Percentiles rank a stretch among this genome's conserved stretches.
phyloP scores from a whole-genome alignment of 768 basidiomycete species.

The Podaxis sp. region DNA sequence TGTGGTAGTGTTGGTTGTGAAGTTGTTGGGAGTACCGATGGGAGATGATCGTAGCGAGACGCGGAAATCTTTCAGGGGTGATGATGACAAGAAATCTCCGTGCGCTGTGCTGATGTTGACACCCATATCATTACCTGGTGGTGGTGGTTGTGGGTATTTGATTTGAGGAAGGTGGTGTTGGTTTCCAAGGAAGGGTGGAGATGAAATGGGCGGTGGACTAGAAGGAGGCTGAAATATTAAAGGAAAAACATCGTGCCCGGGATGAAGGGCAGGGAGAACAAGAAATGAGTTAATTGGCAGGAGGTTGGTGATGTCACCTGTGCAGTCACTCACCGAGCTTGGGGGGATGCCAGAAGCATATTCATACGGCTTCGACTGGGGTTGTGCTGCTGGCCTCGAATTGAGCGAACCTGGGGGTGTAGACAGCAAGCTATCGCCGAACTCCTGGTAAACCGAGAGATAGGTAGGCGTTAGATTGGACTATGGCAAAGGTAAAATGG shows the following conservation, averaged over 20 bases:
- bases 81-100: background rate
- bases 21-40: background rate
- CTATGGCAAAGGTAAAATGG: background rate
- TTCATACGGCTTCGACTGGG: conserved; percentile 16
- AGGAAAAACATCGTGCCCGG: background rate
- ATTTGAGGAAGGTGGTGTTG: background rate
- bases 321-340: conserved; percentile 24
- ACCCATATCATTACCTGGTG: conserved; percentile 13
- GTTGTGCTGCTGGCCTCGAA: conserved; percentile 5
- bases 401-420: conserved; percentile 16
- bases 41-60: conserved; percentile 8
- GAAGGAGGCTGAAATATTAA: conserved; percentile 8
- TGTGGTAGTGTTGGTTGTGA: background rate
- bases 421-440: conserved; percentile 6
- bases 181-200: conserved; percentile 3
- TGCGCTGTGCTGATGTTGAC: conserved; percentile 5
- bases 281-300: background rate
- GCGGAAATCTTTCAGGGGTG: conserved; percentile 5
- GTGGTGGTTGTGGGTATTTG: background rate
- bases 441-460: conserved; percentile 14
- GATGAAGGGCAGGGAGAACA: background rate
- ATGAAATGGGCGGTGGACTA: conserved; percentile 13
- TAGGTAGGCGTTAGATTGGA: conserved; percentile 1
- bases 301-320: conserved; percentile 23
- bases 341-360: conserved; percentile 19